phyloP scores from a whole-genome alignment of 345 rosid species.

The Eucalyptus sp. region DNA sequence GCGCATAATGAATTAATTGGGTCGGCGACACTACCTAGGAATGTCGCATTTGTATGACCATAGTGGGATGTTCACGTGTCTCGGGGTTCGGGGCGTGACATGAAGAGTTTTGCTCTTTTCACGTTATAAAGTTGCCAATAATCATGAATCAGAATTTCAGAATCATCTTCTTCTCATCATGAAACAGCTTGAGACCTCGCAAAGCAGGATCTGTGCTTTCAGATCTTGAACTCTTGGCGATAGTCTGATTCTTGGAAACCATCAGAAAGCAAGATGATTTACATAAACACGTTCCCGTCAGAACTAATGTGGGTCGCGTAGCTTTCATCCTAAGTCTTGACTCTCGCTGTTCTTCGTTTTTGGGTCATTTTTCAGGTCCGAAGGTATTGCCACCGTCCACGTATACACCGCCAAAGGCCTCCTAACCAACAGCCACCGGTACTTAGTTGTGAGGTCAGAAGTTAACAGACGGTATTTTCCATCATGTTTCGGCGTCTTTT shows the following conservation, averaged over 20 bases:
- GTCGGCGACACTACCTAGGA: no score
- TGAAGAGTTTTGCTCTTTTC: not conserved
- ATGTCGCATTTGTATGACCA: no score
- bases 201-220: not conserved
- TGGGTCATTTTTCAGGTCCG: conserved; percentile 8
- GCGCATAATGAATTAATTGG: no score
- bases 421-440: conserved; percentile 13
- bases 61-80: no score
- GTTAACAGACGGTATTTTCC: not conserved
- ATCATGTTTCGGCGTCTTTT: not conserved
- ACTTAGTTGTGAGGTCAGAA: conserved; percentile 34
- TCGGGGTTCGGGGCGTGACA: no score
- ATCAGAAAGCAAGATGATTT: not conserved
- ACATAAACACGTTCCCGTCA: not conserved
- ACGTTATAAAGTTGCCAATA: not conserved
- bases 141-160: not conserved
- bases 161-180: not conserved
- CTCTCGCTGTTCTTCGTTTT: not conserved
- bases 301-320: not conserved
- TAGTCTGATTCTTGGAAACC: not conserved
- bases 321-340: not conserved
- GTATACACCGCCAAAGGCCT: conserved; percentile 34
- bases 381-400: conserved; percentile 24
- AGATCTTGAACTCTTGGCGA: not conserved
- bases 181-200: not conserved